These are phyloP conservation scores for Colletotrichum truncatum DNA, from an alignment of 2,329 filamentous ascomycete species.

Conservation along the genomic window DNA sequence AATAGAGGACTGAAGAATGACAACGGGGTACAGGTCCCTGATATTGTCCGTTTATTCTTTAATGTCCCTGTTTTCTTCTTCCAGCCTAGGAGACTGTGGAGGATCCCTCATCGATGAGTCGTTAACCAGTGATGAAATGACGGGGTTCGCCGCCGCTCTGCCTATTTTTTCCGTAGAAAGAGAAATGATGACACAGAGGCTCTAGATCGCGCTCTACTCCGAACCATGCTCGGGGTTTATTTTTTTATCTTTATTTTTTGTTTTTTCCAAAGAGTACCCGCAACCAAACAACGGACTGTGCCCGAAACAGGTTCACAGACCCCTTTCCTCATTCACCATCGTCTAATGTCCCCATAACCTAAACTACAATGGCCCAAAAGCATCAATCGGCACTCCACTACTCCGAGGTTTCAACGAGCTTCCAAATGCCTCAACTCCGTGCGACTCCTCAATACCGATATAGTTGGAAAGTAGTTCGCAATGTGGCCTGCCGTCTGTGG, in stretches of 20 bases:
- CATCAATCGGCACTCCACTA: slow-evolving; percentile 14
- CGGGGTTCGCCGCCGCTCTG: neutral
- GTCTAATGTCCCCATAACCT: slow-evolving; percentile 8
- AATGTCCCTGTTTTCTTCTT: neutral
- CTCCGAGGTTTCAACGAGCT: slow-evolving; percentile 25
- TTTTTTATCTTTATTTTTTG: too few species aligned
- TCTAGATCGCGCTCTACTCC: neutral
- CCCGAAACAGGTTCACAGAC: slow-evolving; percentile 1
- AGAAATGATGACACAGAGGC: neutral
- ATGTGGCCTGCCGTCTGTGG: slow-evolving; percentile 2
- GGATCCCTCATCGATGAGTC: neutral
- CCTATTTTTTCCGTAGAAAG: neutral
- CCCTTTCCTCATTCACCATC: slow-evolving; percentile 12
- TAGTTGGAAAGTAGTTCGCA: neutral
- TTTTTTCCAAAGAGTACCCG: too few species aligned
- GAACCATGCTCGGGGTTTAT: neutral
- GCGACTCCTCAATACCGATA: slow-evolving; percentile 13
- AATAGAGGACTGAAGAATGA: neutral
- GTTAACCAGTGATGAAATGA: neutral
- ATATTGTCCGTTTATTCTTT: too few species aligned
- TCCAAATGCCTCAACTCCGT: slow-evolving; percentile 1
- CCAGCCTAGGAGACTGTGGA: neutral
- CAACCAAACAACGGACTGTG: slow-evolving; percentile 14
- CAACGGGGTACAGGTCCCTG: too few species aligned
- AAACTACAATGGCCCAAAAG: neutral